Conservation (phyloP, 2,329 filamentous ascomycete species). For the Cladorrhinum sp. region DNA sequence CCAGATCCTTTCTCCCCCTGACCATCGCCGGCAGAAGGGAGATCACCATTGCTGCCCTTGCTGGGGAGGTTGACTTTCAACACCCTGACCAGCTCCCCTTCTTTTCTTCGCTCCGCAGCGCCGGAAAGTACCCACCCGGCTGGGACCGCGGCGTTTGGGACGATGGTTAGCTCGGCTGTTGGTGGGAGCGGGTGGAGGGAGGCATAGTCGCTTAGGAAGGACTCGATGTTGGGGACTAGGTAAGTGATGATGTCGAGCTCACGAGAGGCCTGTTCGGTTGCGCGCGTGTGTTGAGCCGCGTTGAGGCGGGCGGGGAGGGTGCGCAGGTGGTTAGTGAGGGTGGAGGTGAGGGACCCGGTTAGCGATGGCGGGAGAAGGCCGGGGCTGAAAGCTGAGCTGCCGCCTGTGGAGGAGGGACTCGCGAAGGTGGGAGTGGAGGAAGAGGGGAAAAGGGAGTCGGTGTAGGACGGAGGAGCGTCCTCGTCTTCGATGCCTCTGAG, state of each 20-base stretch:
- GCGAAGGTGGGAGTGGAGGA: not conserved
- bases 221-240: slow-evolving; percentile 41
- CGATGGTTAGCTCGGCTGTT: slow-evolving; percentile 43
- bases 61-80: slow-evolving; percentile 29
- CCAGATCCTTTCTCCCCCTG: not conserved
- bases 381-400: not conserved
- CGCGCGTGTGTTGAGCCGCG: slow-evolving; percentile 13
- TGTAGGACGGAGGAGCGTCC: slow-evolving; percentile 26
- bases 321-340: slow-evolving; percentile 32
- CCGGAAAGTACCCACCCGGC: slow-evolving; percentile 37
- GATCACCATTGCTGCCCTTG: not conserved
- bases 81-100: slow-evolving; percentile 34
- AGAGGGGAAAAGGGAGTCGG: slow-evolving; percentile 20
- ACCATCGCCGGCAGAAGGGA: not conserved
- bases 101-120: slow-evolving; percentile 27
- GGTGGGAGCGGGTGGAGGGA: slow-evolving; percentile 32
- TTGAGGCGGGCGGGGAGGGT: slow-evolving; percentile 24
- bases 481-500: slow-evolving; percentile 17
- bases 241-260: slow-evolving; percentile 41
- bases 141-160: slow-evolving; percentile 42
- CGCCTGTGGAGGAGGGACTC: not conserved
- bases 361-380: slow-evolving; percentile 2
- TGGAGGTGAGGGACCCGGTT: slow-evolving; percentile 12
- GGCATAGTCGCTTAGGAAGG: slow-evolving; percentile 40
- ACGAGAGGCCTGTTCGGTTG: slow-evolving; percentile 22